A percentile compares a stretch with the other conserved stretches of the same genome.
These are phyloP conservation scores for Colletotrichum sp. DNA, from an alignment of 2,329 filamentous ascomycete genomes.

Conservation along the genomic window DNA sequence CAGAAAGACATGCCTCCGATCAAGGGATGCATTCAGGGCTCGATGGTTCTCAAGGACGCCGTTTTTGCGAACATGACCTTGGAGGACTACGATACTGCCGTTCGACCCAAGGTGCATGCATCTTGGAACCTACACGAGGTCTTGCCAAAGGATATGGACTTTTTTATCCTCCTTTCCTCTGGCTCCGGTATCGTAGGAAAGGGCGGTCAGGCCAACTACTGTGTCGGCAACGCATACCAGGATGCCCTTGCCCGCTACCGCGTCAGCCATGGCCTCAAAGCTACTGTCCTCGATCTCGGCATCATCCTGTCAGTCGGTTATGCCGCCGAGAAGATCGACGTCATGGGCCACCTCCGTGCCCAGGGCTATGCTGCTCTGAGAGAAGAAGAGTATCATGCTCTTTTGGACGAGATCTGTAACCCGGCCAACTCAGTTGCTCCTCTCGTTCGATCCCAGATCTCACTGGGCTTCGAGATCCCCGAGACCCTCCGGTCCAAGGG, in stretches of 20 bases:
- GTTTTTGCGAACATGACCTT: constrained; percentile 38
- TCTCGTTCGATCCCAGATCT: not conserved
- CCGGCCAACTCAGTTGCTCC: not conserved
- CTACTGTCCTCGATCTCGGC: constrained; percentile 56
- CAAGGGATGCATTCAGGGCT: constrained; percentile 23
- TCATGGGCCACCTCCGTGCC: not conserved
- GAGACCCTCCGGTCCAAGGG: not conserved
- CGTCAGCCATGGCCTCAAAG: constrained; percentile 40
- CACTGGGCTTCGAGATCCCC: not conserved
- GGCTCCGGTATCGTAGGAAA: constrained; percentile 28
- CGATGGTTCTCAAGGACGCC: constrained; percentile 45
- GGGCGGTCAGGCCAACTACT: constrained; percentile 46
- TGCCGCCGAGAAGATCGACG: not conserved
- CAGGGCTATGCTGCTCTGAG: not conserved
- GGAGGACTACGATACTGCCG: constrained; percentile 32
- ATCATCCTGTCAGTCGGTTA: constrained; percentile 51
- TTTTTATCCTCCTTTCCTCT: constrained; percentile 39
- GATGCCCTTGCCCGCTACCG: constrained; percentile 46
- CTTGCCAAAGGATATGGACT: constrained; percentile 34
- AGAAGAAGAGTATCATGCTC: not conserved
- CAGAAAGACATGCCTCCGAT: not conserved
- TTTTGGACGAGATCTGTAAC: not conserved
- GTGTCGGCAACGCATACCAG: constrained; percentile 46
- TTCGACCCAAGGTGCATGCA: constrained; percentile 37
- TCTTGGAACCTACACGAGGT: constrained; percentile 31